These are phyloP conservation scores for Oidiodendron maius DNA, from an alignment of 495 filamentous ascomycete genomes.

Conservation along the genomic window DNA sequence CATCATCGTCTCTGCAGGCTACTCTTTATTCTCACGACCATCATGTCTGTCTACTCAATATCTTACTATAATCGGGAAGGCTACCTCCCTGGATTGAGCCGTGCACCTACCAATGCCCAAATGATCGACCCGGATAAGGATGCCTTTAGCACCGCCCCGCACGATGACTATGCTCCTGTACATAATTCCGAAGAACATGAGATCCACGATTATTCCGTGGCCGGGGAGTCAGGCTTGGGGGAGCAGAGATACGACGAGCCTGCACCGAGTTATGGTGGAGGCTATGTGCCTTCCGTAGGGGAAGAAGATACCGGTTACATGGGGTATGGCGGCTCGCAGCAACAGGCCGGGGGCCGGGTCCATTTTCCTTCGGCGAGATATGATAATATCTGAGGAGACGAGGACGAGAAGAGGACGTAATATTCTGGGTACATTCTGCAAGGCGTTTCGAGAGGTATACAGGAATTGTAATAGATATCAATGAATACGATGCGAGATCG, in stretches of 20 bases:
- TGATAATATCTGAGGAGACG: conserved; percentile 12
- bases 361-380: conserved; percentile 20
- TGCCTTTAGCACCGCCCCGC: conserved; percentile 47
- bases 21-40: conserved; percentile 64
- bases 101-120: conserved; percentile 42
- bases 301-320: conserved; percentile 11
- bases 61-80: conserved; percentile 75
- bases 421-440: conserved; percentile 9
- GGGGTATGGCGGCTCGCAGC: conserved; percentile 11
- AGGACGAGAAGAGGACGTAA: neutral
- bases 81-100: conserved; percentile 60
- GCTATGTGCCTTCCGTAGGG: conserved; percentile 17
- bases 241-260: conserved; percentile 4
- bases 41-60: conserved; percentile 70
- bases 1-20: conserved; percentile 43
- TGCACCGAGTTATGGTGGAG: conserved; percentile 8
- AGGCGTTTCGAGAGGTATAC: conserved; percentile 7
- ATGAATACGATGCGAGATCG: no score
- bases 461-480: no score
- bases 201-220: conserved; percentile 5
- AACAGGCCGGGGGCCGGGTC: conserved; percentile 6
- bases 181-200: conserved; percentile 22
- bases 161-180: conserved; percentile 40
- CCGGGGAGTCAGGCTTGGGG: neutral
- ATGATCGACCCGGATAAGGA: conserved; percentile 54